A percentile compares a stretch with the other conserved stretches of the same genome.
These are phyloP conservation scores for Amorphotheca resinae DNA, from an alignment of 495 filamentous ascomycete species.

Conservation along the genomic window DNA sequence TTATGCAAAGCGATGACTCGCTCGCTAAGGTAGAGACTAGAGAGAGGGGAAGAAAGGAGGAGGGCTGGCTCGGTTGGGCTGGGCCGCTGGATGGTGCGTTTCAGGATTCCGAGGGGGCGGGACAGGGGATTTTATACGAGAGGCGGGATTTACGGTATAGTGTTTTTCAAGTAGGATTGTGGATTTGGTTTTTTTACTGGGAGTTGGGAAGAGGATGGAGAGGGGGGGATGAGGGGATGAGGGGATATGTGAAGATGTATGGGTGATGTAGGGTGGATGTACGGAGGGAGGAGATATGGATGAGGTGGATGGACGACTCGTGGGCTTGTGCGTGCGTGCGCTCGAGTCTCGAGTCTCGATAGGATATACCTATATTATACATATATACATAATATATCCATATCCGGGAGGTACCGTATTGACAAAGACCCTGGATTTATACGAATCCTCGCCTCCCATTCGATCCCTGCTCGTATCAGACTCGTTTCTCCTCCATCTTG, in stretches of 20 bases:
- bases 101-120: not conserved
- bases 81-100: not conserved
- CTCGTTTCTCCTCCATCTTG: constrained; percentile 20
- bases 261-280: not conserved
- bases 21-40: no score
- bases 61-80: no score
- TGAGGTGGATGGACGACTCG: not conserved
- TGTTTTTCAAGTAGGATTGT: not conserved
- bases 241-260: not conserved
- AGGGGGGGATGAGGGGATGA: not conserved
- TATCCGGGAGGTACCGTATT: no score
- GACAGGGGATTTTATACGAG: not conserved
- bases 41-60: no score
- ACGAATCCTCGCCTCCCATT: not conserved
- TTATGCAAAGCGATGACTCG: no score
- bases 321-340: no score
- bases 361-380: no score
- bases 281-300: not conserved
- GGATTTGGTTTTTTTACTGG: not conserved
- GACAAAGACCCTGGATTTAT: no score
- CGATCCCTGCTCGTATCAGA: constrained; percentile 11
- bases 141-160: not conserved
- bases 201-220: not conserved
- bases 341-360: no score
- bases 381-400: no score